Conservation (phyloP, 225 moss, liverwort and hornwort genomes). For the Climacium dendroides region DNA sequence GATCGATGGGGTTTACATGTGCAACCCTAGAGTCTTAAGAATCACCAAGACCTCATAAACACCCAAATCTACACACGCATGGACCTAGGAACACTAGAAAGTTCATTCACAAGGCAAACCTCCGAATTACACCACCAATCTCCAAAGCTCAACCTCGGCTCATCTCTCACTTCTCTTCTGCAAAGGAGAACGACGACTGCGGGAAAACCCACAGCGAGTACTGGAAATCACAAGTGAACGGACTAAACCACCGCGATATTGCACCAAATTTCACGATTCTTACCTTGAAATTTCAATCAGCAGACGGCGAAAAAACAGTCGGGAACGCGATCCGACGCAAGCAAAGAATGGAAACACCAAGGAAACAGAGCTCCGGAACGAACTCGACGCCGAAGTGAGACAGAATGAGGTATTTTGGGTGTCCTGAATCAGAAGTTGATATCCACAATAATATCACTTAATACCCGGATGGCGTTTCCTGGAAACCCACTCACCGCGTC, state of each 20-base stretch:
- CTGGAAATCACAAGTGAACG: neutral
- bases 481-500: neutral
- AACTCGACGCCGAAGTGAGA: neutral
- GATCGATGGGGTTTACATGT: neutral
- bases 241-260: neutral
- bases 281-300: constrained; percentile 1
- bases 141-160: neutral
- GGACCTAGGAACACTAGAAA: neutral
- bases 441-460: neutral
- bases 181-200: neutral
- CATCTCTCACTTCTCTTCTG: neutral
- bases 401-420: neutral
- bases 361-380: neutral
- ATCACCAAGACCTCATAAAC: neutral
- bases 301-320: neutral
- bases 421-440: neutral
- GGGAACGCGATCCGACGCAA: neutral
- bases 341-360: neutral
- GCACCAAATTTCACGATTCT: neutral
- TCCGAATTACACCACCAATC: neutral
- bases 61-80: neutral
- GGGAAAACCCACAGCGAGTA: neutral
- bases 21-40: neutral
- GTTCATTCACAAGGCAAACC: neutral
- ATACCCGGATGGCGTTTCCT: neutral